Evolutionary conservation across 176 grass and related monocot genomes (phyloP).

Genomic region (Paspalum vaginatum): DNA sequence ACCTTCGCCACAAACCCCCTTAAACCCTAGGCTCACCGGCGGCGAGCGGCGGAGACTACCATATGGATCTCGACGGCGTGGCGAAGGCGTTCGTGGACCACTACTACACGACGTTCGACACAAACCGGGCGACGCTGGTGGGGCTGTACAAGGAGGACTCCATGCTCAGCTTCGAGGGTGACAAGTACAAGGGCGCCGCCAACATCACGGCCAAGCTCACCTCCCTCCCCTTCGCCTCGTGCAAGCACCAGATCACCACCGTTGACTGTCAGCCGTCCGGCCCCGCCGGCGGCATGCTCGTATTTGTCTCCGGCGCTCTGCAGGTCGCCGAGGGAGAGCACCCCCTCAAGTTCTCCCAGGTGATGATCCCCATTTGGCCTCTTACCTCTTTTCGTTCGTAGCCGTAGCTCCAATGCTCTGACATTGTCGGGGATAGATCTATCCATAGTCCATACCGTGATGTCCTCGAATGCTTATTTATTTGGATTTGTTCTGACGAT

Average conservation of each 20-base stretch:
- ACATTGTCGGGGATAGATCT: not conserved
- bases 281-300: constrained; percentile 64
- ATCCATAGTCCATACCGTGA: not conserved
- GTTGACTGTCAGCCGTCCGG: constrained; percentile 71
- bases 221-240: constrained; percentile 60
- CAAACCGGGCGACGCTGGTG: constrained; percentile 50
- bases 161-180: constrained; percentile 75
- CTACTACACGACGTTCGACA: constrained; percentile 77
- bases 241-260: constrained; percentile 55
- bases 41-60: constrained; percentile 21
- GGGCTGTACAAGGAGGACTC: constrained; percentile 67
- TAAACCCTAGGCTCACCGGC: constrained; percentile 34
- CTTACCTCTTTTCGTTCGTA: not conserved
- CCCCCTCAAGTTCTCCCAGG: constrained; percentile 76
- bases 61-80: constrained; percentile 66
- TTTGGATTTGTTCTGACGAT: not conserved
- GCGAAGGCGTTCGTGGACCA: constrained; percentile 67
- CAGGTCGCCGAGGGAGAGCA: constrained; percentile 49
- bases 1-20: not conserved
- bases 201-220: constrained; percentile 58
- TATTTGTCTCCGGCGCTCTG: constrained; percentile 67
- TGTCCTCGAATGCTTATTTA: not conserved
- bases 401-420: not conserved
- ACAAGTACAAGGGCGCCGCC: constrained; percentile 50
- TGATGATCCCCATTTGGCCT: not conserved